Conservation (phyloP, 179 eudicot genomes). For the Camellia oleifera region DNA sequence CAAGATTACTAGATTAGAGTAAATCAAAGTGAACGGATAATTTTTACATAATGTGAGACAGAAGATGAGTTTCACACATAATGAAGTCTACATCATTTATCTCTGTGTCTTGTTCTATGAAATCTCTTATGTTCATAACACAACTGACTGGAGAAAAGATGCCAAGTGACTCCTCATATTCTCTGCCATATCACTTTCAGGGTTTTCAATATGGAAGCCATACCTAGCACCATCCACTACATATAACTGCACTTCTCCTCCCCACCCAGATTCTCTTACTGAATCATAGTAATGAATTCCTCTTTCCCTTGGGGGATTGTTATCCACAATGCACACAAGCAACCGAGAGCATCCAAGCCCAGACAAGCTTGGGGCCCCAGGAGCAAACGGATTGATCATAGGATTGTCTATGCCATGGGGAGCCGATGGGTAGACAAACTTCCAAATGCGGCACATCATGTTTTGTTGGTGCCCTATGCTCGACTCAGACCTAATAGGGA, state of each 20-base stretch:
- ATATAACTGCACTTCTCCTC: conserved; percentile 42
- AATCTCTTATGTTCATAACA: not conserved
- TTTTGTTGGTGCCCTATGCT: conserved; percentile 11
- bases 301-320: conserved; percentile 28
- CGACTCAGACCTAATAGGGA: conserved; percentile 16
- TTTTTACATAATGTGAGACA: too few species aligned
- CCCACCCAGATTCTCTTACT: conserved; percentile 39
- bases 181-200: conserved; percentile 34
- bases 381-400: conserved; percentile 37
- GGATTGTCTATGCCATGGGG: conserved; percentile 32
- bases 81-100: too few species aligned
- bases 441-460: conserved; percentile 27
- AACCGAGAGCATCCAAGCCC: conserved; percentile 34
- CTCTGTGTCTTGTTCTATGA: too few species aligned
- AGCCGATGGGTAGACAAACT: conserved; percentile 35
- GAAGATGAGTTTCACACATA: too few species aligned
- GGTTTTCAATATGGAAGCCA: conserved; percentile 44
- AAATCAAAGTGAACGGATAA: too few species aligned
- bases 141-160: conserved; percentile 24
- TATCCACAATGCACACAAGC: conserved; percentile 35
- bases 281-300: conserved; percentile 35
- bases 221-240: conserved; percentile 49
- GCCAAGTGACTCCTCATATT: conserved; percentile 33
- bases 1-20: too few species aligned
- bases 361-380: conserved; percentile 35